Base-by-base conservation (phyloP, 2,329 filamentous ascomycete genomes). In the Colletotrichum sp. region DNA sequence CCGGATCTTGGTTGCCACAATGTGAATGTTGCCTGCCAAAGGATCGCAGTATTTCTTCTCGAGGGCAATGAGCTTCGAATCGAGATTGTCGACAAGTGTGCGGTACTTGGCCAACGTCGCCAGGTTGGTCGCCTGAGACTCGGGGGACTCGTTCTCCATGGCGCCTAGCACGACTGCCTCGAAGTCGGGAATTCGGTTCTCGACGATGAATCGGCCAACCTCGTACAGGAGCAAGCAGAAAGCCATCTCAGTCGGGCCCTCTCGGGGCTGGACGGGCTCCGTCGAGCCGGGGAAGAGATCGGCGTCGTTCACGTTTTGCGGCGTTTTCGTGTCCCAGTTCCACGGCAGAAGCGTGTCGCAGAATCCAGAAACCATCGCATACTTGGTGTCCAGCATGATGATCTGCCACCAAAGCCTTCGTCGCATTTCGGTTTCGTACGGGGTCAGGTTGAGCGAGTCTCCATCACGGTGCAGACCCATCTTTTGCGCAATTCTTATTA, bases 381-480 rank as follows among this genome's bases (percentile, higher is more conserved):
- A 89, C 78, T 90, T 89, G 59, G 88, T 86, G 77, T 93, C 91
- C 69, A 91, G 85, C 71, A 92, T 85, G 65, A 92, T 86, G 30
- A 93, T 88, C 80, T 91, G 89, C 92, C 91, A 93, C 92, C 92
- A 94, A 25, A 94, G 86, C 8, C 93, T 87, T 59, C 92, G 86
- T n/a, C 92, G 88, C 87, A 94, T 93, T 80, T 94, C 92, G 4
- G 90, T 90, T 79, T 94, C 92, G 78, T 93, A 93, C 0, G 92
- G 90, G 0, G 89, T 86, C 3, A 93, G 85, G 3, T 89, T 89
- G 8, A 92, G 85, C 22, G 84, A 82, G 75, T 89, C 88, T 44
- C 91, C 92, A 75, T 94, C 92, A 15, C 90, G 88, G 76, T 94
- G 92, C 64, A 94, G 87, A 1, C 93, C 93, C 88, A 94, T 92